These are phyloP conservation scores for Termitomyces sp. DNA, from an alignment of 768 basidiomycete species.

Conservation along the genomic window DNA sequence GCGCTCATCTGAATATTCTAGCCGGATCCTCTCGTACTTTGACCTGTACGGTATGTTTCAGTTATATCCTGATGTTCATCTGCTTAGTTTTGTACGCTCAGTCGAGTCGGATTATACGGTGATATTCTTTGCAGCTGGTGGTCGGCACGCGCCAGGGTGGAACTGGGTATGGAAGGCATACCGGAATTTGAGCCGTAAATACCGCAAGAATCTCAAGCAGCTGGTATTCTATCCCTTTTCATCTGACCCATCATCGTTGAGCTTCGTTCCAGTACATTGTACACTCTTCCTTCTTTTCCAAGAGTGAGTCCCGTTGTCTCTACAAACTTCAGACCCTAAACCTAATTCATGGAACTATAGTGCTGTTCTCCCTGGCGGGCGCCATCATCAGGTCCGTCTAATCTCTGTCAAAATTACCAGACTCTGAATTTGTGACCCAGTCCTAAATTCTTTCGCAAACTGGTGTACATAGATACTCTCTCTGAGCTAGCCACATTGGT, in stretches of 20 bases:
- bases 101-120: slow-evolving; percentile 89
- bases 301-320: slow-evolving; percentile 49
- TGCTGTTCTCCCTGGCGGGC: slow-evolving; percentile 85
- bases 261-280: slow-evolving; percentile 61
- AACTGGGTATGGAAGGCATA: slow-evolving; percentile 93
- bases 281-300: slow-evolving; percentile 84
- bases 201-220: slow-evolving; percentile 84
- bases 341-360: slow-evolving; percentile 30
- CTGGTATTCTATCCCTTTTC: slow-evolving; percentile 38
- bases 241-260: not conserved
- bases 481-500: slow-evolving; percentile 74
- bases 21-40: slow-evolving; percentile 74
- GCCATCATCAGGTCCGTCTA: slow-evolving; percentile 74
- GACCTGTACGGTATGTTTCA: slow-evolving; percentile 64
- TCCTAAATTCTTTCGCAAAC: slow-evolving; percentile 87
- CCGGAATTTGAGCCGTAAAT: slow-evolving; percentile 73
- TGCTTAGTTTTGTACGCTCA: slow-evolving; percentile 19
- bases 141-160: slow-evolving; percentile 71
- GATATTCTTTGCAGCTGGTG: slow-evolving; percentile 82
- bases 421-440: slow-evolving; percentile 29
- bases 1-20: slow-evolving; percentile 20
- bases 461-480: slow-evolving; percentile 70
- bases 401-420: not conserved
- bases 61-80: not conserved
- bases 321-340: not conserved